Evolutionary conservation across 768 basidiomycete genomes (phyloP), one percentile per base, ranked within the genome.

Genomic region (Termitomyces sp.): DNA sequence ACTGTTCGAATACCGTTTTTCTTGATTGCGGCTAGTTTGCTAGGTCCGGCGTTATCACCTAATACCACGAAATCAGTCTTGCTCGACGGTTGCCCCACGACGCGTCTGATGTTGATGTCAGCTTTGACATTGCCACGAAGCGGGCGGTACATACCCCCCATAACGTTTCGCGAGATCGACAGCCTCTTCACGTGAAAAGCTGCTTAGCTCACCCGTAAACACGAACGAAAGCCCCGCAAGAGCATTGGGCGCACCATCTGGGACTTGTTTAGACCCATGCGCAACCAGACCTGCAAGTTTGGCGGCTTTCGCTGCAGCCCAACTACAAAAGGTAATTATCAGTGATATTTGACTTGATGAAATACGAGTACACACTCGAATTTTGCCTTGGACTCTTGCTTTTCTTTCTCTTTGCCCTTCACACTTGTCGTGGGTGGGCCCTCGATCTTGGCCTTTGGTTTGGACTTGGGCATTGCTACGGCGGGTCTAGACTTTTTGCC

Each of bases 131-230:
- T 19, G 17, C 2, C 37, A 17, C 11, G 30, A 41, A 39, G n/a
- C 14, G 11, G 37, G 17, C 52, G 27, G n/a, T 2, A 76, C 91
- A 59, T 48, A 94, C 95, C 86, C 95, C 63, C 94, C 94, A 66
- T 85, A 94, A 5, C 94, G 91, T 70, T 99, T 98, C 0, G 89
- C 96, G 6, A 96, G 70, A 63, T 96, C 94, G 27, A 77, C 67
- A 0, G 91, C 88, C 62, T 97, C 94, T 2, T 98, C 92, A 37
- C 97, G 80, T 1, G 91, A 85, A 61, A 98, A 85, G 57, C 88
- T 89, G 46, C 79, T 82, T 45, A 98, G 72, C 63, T 99, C 96
- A 16, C 95, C 97, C 0, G 97, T 98, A 61, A 99, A 99, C 21
- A 99, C 96, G 65, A 99, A 89, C 0, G 92, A 80, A 23, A 98